Base-by-base conservation (phyloP, 2,329 filamentous ascomycete genomes). In the Intubia oerlemansii region DNA sequence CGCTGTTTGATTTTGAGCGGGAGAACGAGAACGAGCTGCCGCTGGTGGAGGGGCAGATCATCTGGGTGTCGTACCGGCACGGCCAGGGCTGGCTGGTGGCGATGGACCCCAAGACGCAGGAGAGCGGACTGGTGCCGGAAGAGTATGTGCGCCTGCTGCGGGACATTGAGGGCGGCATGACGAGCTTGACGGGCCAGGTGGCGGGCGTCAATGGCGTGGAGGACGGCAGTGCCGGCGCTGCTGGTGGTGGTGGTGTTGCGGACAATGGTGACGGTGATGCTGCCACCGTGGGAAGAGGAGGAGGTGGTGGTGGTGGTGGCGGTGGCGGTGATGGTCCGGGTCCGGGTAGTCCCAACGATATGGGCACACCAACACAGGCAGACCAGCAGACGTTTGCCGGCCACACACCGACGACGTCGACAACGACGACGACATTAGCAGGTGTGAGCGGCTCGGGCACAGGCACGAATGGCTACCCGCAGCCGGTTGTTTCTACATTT, bases 11-110 rank as follows among this genome's bases (percentile, higher is more conserved):
- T 46, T 98, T 98, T 51, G 73, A 73, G 41, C 68, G 84, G 18
- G 85, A 95, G 50, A 93, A 95, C 47, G 82, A 93, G 47, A 98
- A 95, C 45, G 88, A 98, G 50, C 56, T 98, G 32, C 81, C 82
- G 4, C 56, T 98, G 26, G 72, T 80, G 1, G 88, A 98, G 51
- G 88, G 88, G 5, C 88, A 98, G 45, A 80, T 93, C 32, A 92
- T 98, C 32, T 77, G 88, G 58, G 84, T 98, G 15, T 91, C 81
- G 11, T 98, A 95, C 49, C 67, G 88, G 24, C 84, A 95, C 45
- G 85, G 85, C 11, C 82, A 95, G 51, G 88, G 88, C 31, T 98
- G 88, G 88, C 62, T 98, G 29, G 88, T 98, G 15, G 88, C 88
- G 4, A 80, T 93, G 52, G 88, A 98, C 44, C 84, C 85, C 10